These are phyloP conservation scores for Trichoderma arundinaceum DNA, from an alignment of 2,329 filamentous ascomycete species.

Conservation along the genomic window DNA sequence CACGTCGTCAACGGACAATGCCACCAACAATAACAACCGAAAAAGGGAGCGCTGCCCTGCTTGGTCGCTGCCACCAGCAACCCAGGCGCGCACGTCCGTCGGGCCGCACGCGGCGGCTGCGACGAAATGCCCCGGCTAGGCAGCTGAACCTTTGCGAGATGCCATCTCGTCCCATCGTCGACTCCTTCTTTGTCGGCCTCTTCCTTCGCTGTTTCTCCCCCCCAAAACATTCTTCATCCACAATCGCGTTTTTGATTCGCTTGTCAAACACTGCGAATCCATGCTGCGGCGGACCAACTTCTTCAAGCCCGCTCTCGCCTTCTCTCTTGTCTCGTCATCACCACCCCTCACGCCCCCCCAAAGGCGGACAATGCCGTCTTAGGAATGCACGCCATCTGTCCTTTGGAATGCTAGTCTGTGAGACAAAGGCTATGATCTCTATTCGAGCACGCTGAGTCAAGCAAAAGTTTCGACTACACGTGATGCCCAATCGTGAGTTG, in stretches of 20 bases:
- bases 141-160: constrained; percentile 15
- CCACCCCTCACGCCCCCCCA: constrained; percentile 31
- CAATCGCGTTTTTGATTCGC: constrained; percentile 6
- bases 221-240: constrained; percentile 7
- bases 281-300: neutral
- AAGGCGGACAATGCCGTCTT: constrained; percentile 45
- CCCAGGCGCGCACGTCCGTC: constrained; percentile 19
- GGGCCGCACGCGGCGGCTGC: constrained; percentile 12
- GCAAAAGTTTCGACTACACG: constrained; percentile 36
- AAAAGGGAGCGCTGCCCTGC: neutral
- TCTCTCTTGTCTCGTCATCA: neutral
- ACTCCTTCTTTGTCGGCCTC: neutral
- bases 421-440: constrained; percentile 45
- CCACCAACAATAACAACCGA: neutral
- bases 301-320: neutral
- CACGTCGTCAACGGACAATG: constrained; percentile 15
- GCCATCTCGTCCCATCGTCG: neutral
- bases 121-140: constrained; percentile 9
- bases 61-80: constrained; percentile 11
- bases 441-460: constrained; percentile 36
- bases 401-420: constrained; percentile 45
- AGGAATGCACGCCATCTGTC: constrained; percentile 40
- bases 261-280: neutral
- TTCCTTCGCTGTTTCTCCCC: constrained; percentile 1
- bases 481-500: constrained; percentile 36